Conservation (phyloP, 2,329 filamentous ascomycete genomes). For the Chrysosporium keratinophilum region DNA sequence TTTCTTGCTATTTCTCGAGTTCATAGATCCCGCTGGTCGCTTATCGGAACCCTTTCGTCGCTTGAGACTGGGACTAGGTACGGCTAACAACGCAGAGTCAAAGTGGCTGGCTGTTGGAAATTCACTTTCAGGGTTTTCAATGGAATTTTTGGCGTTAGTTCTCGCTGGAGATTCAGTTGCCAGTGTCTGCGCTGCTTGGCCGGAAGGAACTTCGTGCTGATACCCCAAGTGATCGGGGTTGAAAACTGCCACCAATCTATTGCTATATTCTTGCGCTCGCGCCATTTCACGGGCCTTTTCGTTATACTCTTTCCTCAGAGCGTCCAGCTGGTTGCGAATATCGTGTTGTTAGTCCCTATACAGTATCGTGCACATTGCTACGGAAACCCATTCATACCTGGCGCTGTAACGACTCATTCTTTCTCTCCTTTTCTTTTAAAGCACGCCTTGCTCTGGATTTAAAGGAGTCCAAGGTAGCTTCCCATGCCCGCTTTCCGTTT, state of each 20-base stretch:
- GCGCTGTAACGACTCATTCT: too few species aligned
- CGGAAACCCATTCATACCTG: too few species aligned
- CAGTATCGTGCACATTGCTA: too few species aligned
- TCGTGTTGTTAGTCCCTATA: slow-evolving; percentile 25
- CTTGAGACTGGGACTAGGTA: slow-evolving; percentile 23
- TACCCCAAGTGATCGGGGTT: neutral
- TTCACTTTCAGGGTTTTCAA: neutral
- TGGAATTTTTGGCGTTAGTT: neutral
- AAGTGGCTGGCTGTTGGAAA: slow-evolving; percentile 18
- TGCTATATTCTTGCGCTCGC: slow-evolving; percentile 32
- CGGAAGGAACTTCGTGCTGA: neutral
- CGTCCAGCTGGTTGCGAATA: slow-evolving; percentile 13
- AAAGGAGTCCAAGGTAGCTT: too few species aligned
- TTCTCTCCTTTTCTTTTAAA: too few species aligned
- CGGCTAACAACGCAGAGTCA: slow-evolving; percentile 13
- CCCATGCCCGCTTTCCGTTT: too few species aligned
- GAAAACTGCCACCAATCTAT: slow-evolving; percentile 28
- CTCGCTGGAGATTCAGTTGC: neutral
- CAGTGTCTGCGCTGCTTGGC: too few species aligned
- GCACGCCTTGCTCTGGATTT: too few species aligned
- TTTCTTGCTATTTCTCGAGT: neutral
- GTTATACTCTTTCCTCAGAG: slow-evolving; percentile 23
- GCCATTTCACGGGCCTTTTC: slow-evolving; percentile 32
- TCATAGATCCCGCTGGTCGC: neutral
- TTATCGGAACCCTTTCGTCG: slow-evolving; percentile 19